Percentiles rank a stretch among this genome's conserved stretches.
phyloP scores from a whole-genome alignment of 768 basidiomycete genomes.

The Thelephora aurantiotincta region DNA sequence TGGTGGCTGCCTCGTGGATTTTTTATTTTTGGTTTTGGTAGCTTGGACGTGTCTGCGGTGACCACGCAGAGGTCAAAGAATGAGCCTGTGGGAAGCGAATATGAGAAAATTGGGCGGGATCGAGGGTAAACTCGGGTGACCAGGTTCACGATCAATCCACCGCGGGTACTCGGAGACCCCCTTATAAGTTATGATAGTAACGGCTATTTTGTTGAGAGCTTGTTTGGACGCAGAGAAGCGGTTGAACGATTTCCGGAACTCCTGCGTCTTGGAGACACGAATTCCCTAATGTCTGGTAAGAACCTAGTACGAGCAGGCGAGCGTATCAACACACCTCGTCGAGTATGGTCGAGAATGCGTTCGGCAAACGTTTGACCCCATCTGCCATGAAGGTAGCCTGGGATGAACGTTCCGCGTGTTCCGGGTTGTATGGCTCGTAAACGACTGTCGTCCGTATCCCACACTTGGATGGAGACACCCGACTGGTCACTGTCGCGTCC shows the following conservation, averaged over 20 bases:
- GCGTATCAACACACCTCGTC: not conserved
- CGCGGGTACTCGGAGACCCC: slow-evolving; percentile 14
- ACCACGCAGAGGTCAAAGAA: slow-evolving; percentile 23
- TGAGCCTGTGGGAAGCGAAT: slow-evolving; percentile 11
- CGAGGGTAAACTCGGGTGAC: slow-evolving; percentile 8
- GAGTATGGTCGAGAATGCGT: not conserved
- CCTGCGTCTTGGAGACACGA: not conserved
- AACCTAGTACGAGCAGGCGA: not conserved
- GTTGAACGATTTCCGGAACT: not conserved
- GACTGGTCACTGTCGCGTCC: slow-evolving; percentile 32
- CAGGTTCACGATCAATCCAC: slow-evolving; percentile 22
- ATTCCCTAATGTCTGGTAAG: not conserved
- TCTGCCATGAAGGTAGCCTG: slow-evolving; percentile 10
- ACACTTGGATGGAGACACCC: slow-evolving; percentile 34
- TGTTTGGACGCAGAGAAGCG: not conserved
- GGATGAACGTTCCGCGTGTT: slow-evolving; percentile 23
- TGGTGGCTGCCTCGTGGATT: slow-evolving; percentile 10
- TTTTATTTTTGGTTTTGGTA: slow-evolving; percentile 1
- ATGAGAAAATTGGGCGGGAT: not conserved
- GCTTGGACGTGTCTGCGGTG: slow-evolving; percentile 18
- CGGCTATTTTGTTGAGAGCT: slow-evolving; percentile 11
- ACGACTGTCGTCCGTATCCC: slow-evolving; percentile 25
- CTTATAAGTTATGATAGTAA: slow-evolving; percentile 18
- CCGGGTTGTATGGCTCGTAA: slow-evolving; percentile 21
- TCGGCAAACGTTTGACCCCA: not conserved